These are phyloP conservation scores for Sphagnum magellanicum DNA, from an alignment of 228 moss, liverwort and hornwort species.

Conservation along the genomic window DNA sequence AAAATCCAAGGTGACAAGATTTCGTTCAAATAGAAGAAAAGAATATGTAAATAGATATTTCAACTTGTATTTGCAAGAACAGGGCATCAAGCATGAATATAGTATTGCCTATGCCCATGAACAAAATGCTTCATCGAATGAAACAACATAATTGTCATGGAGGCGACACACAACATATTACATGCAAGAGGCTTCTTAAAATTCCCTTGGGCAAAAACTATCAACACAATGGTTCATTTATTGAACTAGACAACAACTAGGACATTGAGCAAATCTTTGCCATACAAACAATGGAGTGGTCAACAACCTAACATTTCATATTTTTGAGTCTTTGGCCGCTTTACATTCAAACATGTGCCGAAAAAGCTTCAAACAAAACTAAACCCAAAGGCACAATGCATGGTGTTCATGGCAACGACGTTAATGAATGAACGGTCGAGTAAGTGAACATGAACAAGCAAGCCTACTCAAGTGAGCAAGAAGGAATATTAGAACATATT, in stretches of 20 bases:
- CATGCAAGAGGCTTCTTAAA: not conserved
- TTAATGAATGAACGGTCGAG: too few species aligned
- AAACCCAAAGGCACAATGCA: not conserved
- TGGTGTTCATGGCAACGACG: not conserved
- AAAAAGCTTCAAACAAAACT: not conserved
- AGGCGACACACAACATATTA: not conserved
- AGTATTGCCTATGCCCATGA: not conserved
- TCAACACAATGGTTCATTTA: not conserved
- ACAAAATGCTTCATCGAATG: constrained; percentile 1
- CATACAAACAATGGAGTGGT: not conserved
- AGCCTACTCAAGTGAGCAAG: too few species aligned
- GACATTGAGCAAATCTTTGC: not conserved
- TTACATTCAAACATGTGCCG: not conserved
- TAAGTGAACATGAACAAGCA: too few species aligned
- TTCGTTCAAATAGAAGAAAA: not conserved
- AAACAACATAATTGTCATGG: not conserved
- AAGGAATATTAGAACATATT: too few species aligned
- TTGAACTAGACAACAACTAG: not conserved
- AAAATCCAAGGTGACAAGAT: not conserved
- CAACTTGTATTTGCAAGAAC: not conserved
- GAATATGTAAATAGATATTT: not conserved
- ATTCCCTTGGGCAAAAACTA: not conserved
- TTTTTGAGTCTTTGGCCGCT: not conserved
- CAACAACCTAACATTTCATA: not conserved
- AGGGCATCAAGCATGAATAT: not conserved